Evolutionary conservation across 1,139 yeast species (phyloP).

Genomic region (Insectozyma bohioensis): DNA sequence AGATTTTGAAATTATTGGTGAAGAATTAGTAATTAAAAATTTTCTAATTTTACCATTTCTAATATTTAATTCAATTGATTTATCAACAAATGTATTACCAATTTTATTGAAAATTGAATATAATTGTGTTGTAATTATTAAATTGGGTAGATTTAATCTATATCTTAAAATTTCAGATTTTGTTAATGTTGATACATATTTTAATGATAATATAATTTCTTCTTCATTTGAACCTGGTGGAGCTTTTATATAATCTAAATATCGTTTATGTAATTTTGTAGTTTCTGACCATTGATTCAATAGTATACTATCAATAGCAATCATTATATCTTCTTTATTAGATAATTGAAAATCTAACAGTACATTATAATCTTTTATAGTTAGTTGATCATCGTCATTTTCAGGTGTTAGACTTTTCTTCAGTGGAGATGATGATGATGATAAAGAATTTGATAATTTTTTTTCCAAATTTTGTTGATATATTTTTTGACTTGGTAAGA

Average conservation of each 20-base stretch:
- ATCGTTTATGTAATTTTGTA: slow-evolving; percentile 24
- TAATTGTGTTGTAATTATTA: slow-evolving; percentile 40
- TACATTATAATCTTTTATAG: slow-evolving; percentile 35
- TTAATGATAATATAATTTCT: slow-evolving; percentile 32
- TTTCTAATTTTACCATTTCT: slow-evolving; percentile 36
- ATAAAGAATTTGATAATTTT: not conserved
- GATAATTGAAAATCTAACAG: slow-evolving; percentile 40
- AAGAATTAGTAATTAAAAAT: slow-evolving; percentile 45
- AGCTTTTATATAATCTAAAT: slow-evolving; percentile 13
- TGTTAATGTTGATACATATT: slow-evolving; percentile 32
- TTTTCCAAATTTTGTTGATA: slow-evolving; percentile 20
- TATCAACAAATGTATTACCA: slow-evolving; percentile 48
- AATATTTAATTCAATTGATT: slow-evolving; percentile 34
- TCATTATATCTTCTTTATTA: slow-evolving; percentile 27
- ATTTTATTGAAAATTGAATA: slow-evolving; percentile 39
- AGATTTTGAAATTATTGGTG: slow-evolving; percentile 44
- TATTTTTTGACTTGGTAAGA: slow-evolving; percentile 27
- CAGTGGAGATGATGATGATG: slow-evolving; percentile 2
- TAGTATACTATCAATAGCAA: slow-evolving; percentile 36
- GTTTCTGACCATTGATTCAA: slow-evolving; percentile 43
- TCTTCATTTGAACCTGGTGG: slow-evolving; percentile 18
- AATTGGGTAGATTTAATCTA: slow-evolving; percentile 34
- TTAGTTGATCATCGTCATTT: slow-evolving; percentile 15
- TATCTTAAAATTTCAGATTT: slow-evolving; percentile 42
- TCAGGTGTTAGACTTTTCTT: slow-evolving; percentile 3